Conservation (phyloP, 2,329 filamentous ascomycete species). For the Nothomitra cinnamomea region DNA sequence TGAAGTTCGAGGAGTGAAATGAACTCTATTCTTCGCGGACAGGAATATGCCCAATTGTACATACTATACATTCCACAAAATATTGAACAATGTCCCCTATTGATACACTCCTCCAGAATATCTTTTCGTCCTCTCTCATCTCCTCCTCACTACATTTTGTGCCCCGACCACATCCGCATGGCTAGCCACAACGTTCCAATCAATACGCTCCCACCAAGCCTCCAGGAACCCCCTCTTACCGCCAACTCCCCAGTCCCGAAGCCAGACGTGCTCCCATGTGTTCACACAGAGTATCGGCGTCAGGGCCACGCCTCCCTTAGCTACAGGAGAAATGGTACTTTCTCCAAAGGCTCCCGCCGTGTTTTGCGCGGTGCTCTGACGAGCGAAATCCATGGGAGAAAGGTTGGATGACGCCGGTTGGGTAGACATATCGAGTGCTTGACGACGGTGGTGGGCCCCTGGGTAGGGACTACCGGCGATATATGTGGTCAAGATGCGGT, state of each 20-base stretch:
- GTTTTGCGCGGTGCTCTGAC: conserved; percentile 4
- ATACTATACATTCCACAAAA: conserved; percentile 1
- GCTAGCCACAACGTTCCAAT: conserved; percentile 56
- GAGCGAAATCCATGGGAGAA: conserved; percentile 19
- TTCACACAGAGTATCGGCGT: conserved; percentile 77
- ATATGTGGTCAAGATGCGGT: conserved; percentile 72
- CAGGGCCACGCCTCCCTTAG: conserved; percentile 31
- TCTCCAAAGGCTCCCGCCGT: conserved; percentile 7
- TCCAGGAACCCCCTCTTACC: conserved; percentile 64
- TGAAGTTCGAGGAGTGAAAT: background rate
- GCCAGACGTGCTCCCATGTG: conserved; percentile 90
- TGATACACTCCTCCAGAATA: background rate
- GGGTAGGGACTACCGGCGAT: conserved; percentile 79
- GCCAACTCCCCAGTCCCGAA: conserved; percentile 60
- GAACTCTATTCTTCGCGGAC: background rate
- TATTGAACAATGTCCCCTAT: background rate
- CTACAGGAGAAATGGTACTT: conserved; percentile 14
- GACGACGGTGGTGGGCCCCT: conserved; percentile 63
- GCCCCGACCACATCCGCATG: conserved; percentile 17
- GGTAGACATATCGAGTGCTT: conserved; percentile 52
- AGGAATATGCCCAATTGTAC: background rate
- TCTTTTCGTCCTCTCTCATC: background rate
- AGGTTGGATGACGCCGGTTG: conserved; percentile 23
- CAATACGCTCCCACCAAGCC: conserved; percentile 73
- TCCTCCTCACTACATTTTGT: background rate